Percentiles rank a stretch among this genome's conserved stretches.
phyloP scores from a whole-genome alignment of 768 basidiomycete genomes.

The Leccinum pellstonianum region DNA sequence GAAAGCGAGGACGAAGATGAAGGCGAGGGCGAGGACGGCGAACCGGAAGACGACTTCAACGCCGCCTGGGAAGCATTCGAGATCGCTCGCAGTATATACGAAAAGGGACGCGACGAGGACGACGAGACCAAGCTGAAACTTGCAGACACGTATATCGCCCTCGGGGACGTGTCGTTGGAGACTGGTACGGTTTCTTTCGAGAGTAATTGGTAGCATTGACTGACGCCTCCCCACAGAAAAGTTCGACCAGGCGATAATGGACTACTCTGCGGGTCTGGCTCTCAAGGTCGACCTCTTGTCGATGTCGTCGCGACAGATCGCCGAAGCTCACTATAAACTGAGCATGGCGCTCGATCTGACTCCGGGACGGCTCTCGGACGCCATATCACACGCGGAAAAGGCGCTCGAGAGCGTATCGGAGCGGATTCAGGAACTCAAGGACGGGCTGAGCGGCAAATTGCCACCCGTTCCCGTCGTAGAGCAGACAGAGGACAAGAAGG shows the following conservation, averaged over 20 bases:
- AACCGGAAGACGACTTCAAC: slow-evolving; percentile 96
- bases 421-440: slow-evolving; percentile 60
- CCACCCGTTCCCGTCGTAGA: slow-evolving; percentile 32
- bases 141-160: slow-evolving; percentile 85
- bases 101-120: slow-evolving; percentile 57
- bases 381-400: slow-evolving; percentile 77
- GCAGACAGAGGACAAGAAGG: slow-evolving; percentile 47
- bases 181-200: slow-evolving; percentile 61
- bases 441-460: slow-evolving; percentile 39
- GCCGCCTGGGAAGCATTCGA: slow-evolving; percentile 99
- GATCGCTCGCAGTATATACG: slow-evolving; percentile 83
- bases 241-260: slow-evolving; percentile 90
- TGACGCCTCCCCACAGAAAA: slow-evolving; percentile 59
- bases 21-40: slow-evolving; percentile 47
- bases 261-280: slow-evolving; percentile 75
- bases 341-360: slow-evolving; percentile 93
- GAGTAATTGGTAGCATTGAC: neutral
- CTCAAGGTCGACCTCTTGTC: slow-evolving; percentile 77
- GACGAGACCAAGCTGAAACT: slow-evolving; percentile 74
- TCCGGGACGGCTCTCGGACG: slow-evolving; percentile 76
- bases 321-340: slow-evolving; percentile 92
- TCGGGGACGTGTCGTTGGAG: slow-evolving; percentile 97
- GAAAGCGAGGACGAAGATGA: slow-evolving; percentile 53
- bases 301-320: slow-evolving; percentile 87
- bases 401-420: slow-evolving; percentile 77